A percentile compares a stretch with the other conserved stretches of the same genome.
Evolutionary conservation across 139 green algal species (phyloP).

Genomic region (Limnomonas spitsbergensis): DNA sequence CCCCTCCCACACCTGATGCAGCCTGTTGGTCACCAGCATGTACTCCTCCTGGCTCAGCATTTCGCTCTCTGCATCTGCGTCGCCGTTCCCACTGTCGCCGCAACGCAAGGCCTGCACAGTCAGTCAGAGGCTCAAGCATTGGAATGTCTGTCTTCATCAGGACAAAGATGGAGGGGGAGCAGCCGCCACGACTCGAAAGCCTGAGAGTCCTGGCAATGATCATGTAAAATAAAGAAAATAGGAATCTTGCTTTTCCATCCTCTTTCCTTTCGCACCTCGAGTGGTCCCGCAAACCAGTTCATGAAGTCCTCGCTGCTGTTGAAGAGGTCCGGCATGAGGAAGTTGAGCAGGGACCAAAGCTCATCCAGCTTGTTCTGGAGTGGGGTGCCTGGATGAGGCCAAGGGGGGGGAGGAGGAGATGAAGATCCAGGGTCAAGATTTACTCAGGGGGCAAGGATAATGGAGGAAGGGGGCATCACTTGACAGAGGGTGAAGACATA

Average conservation of each 20-base stretch:
- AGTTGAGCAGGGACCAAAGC: slow-evolving; percentile 93
- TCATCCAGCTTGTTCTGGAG: slow-evolving; percentile 79
- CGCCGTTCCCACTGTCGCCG: neutral
- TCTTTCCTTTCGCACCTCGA: slow-evolving; percentile 24
- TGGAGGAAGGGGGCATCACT: neutral
- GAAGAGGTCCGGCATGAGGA: slow-evolving; percentile 88
- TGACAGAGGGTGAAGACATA: slow-evolving; percentile 68
- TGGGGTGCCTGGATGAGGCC: slow-evolving; percentile 61
- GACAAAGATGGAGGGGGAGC: too few species aligned
- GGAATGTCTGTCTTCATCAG: neutral
- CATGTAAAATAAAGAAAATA: too few species aligned
- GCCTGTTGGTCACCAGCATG: slow-evolving; percentile 81
- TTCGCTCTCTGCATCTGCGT: slow-evolving; percentile 21
- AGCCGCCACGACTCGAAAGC: too few species aligned
- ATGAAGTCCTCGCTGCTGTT: slow-evolving; percentile 62
- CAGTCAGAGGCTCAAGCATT: neutral
- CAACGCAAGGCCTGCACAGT: too few species aligned
- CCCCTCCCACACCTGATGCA: slow-evolving; percentile 78
- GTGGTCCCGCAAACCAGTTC: slow-evolving; percentile 32
- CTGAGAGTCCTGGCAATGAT: too few species aligned
- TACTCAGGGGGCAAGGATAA: slow-evolving; percentile 27
- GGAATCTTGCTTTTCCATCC: too few species aligned
- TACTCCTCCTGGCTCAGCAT: slow-evolving; percentile 83
- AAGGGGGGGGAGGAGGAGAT: neutral
- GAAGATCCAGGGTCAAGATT: too few species aligned